These are phyloP conservation scores for Dactylonectria macrodidyma DNA, from an alignment of 2,329 filamentous ascomycete genomes.

Conservation along the genomic window DNA sequence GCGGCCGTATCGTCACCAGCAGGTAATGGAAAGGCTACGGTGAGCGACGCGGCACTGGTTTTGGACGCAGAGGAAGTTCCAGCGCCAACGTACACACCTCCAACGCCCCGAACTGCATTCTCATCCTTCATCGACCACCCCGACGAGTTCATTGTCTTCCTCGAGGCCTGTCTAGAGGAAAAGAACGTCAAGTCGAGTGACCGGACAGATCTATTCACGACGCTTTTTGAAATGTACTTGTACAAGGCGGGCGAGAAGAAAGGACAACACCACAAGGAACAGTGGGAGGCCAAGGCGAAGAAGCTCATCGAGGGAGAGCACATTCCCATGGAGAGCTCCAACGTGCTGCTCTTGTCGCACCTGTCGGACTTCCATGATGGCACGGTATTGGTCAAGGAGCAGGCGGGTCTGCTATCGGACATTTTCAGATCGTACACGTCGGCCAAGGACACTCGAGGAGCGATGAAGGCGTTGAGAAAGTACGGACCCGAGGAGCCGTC, in stretches of 20 bases:
- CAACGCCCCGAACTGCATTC: slow-evolving; percentile 90
- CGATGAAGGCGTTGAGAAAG: slow-evolving; percentile 89
- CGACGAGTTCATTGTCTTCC: slow-evolving; percentile 90
- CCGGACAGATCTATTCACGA: slow-evolving; percentile 90
- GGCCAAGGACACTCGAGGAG: slow-evolving; percentile 90
- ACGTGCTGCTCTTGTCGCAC: slow-evolving; percentile 92
- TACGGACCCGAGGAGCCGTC: slow-evolving; percentile 94
- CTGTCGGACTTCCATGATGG: slow-evolving; percentile 92
- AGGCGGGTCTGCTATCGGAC: slow-evolving; percentile 91
- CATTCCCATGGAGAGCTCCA: slow-evolving; percentile 92
- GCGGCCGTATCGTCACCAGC: slow-evolving; percentile 69
- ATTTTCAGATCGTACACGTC: slow-evolving; percentile 97
- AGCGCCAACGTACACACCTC: slow-evolving; percentile 78
- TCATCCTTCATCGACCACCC: slow-evolving; percentile 97
- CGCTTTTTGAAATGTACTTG: slow-evolving; percentile 97
- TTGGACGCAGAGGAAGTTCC: slow-evolving; percentile 63
- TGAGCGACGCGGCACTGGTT: slow-evolving; percentile 67
- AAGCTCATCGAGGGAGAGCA: slow-evolving; percentile 86
- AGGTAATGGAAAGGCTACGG: slow-evolving; percentile 64
- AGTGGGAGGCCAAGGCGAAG: slow-evolving; percentile 94
- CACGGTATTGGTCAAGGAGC: slow-evolving; percentile 92
- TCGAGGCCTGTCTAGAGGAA: slow-evolving; percentile 88
- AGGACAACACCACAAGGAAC: slow-evolving; percentile 75
- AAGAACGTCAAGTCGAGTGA: slow-evolving; percentile 80
- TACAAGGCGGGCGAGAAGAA: slow-evolving; percentile 87